phyloP scores from a whole-genome alignment of 495 filamentous ascomycete genomes.

The Choiromyces venosus region DNA sequence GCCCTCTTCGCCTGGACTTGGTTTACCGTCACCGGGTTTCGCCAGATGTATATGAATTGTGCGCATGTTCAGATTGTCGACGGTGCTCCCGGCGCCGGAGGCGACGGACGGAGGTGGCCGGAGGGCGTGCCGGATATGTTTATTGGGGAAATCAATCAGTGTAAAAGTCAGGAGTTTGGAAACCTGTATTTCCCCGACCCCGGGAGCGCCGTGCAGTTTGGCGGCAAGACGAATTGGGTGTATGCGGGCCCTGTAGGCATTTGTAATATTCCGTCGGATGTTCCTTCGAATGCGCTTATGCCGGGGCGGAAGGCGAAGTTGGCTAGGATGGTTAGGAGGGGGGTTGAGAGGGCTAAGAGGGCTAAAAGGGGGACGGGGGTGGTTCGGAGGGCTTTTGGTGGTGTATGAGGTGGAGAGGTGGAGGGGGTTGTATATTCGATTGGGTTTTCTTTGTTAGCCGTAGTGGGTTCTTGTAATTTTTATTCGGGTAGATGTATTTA shows the following conservation, averaged over 20 bases:
- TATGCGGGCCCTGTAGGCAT: conserved; percentile 19
- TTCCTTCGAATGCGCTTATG: conserved; percentile 24
- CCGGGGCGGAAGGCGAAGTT: conserved; percentile 15
- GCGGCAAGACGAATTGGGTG: conserved; percentile 12
- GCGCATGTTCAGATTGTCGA: conserved; percentile 28
- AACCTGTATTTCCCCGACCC: conserved; percentile 27
- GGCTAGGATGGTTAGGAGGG: conserved; percentile 4
- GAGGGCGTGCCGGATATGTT: conserved; percentile 30
- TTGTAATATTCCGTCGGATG: conserved; percentile 22
- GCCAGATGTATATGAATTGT: conserved; percentile 38
- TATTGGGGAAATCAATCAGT: conserved; percentile 35
- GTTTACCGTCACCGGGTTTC: conserved; percentile 35
- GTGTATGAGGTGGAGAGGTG: not conserved
- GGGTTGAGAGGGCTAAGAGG: not conserved
- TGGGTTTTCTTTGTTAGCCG: not conserved
- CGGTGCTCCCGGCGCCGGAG: conserved; percentile 1
- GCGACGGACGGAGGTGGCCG: conserved; percentile 5
- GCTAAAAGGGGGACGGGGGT: not conserved
- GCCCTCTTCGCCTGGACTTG: conserved; percentile 58
- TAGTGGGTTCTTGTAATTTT: not conserved
- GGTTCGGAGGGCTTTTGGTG: not conserved
- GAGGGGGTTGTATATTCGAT: not conserved
- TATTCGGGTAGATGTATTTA: not conserved
- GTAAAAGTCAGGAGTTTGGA: conserved; percentile 29
- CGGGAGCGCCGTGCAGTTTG: conserved; percentile 23